phyloP scores from a whole-genome alignment of 192 early-diverging fungal species.

The Backusella westeae region DNA sequence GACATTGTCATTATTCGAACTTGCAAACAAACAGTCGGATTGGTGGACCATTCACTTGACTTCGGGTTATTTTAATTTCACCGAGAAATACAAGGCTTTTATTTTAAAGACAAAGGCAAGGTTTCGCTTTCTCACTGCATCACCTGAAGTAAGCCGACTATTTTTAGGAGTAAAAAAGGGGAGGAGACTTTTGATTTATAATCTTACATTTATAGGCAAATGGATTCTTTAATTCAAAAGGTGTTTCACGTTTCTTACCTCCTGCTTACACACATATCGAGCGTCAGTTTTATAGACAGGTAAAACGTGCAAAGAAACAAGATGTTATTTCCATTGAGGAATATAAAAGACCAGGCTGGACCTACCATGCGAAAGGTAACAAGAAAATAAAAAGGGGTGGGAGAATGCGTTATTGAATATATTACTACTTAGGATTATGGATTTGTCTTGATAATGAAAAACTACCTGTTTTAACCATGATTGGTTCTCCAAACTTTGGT shows the following conservation, averaged over 20 bases:
- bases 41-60: constrained; percentile 68
- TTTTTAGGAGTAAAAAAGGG: not conserved
- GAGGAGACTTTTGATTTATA: not conserved
- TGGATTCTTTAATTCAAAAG: constrained; percentile 84
- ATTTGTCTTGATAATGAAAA: constrained; percentile 53
- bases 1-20: constrained; percentile 62
- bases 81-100: constrained; percentile 56
- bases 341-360: constrained; percentile 83
- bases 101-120: constrained; percentile 59
- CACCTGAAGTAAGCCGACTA: constrained; percentile 67
- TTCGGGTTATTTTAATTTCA: constrained; percentile 96
- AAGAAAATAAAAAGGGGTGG: not conserved
- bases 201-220: constrained; percentile 68
- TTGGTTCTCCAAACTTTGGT: constrained; percentile 94
- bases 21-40: constrained; percentile 38
- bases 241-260: constrained; percentile 85
- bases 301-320: constrained; percentile 36
- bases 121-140: constrained; percentile 77
- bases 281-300: constrained; percentile 59
- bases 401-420: not conserved
- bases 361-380: constrained; percentile 93
- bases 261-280: constrained; percentile 90
- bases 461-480: constrained; percentile 70
- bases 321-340: constrained; percentile 71
- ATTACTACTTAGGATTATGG: constrained; percentile 67